phyloP scores from a whole-genome alignment of 2,329 filamentous ascomycete genomes.

The Periglandula ipomoeae region DNA sequence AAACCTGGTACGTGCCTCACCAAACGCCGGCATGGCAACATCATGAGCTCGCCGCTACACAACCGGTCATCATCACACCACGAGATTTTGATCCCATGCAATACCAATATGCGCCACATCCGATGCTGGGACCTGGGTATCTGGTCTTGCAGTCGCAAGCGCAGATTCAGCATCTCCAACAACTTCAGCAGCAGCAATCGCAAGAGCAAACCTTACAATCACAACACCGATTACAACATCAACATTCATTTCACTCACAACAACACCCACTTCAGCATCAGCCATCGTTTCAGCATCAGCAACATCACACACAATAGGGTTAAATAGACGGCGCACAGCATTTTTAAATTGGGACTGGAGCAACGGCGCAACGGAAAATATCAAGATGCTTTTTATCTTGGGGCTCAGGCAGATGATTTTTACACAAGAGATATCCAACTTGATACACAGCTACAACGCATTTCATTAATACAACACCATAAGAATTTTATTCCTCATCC shows the following conservation, averaged over 20 bases:
- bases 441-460: background rate
- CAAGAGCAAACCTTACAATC: background rate
- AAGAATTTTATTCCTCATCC: too few species aligned
- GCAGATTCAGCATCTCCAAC: slow-evolving; percentile 4
- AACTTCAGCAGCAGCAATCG: background rate
- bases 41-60: slow-evolving; percentile 1
- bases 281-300: slow-evolving; percentile 3
- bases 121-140: slow-evolving; percentile 8
- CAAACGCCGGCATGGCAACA: slow-evolving; percentile 3
- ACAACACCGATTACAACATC: background rate
- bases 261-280: slow-evolving; percentile 2
- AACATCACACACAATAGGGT: slow-evolving; percentile 7
- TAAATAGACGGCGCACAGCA: background rate
- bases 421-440: background rate
- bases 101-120: slow-evolving; percentile 8
- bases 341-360: background rate
- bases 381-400: background rate
- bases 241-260: background rate
- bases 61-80: background rate
- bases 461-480: background rate
- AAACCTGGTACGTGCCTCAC: slow-evolving; percentile 1
- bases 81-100: slow-evolving; percentile 7
- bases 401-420: background rate
- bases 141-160: slow-evolving; percentile 6
- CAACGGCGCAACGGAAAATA: background rate